A percentile compares a stretch with the other conserved stretches of the same genome.
These are phyloP conservation scores for Lepiota venenata DNA, from an alignment of 768 basidiomycete genomes.

Conservation along the genomic window DNA sequence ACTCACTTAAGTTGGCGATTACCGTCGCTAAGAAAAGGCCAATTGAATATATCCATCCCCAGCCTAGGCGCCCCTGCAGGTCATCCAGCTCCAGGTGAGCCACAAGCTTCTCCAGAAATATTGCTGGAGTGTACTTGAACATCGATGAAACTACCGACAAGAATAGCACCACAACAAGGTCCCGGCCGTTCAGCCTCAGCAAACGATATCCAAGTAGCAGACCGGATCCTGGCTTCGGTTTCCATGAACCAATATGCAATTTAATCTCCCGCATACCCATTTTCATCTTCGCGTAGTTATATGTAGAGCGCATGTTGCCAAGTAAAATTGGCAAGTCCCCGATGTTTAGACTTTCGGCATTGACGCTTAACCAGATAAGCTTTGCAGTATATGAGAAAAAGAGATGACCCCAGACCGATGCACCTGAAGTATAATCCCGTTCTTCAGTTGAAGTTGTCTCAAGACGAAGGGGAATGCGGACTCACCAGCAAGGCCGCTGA, in stretches of 20 bases:
- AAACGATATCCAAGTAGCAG: constrained; percentile 63
- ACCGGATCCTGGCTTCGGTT: constrained; percentile 57
- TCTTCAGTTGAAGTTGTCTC: neutral
- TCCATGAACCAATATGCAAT: constrained; percentile 55
- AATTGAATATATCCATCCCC: constrained; percentile 68
- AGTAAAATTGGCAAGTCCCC: constrained; percentile 86
- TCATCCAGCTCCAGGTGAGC: constrained; percentile 64
- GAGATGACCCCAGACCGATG: constrained; percentile 58
- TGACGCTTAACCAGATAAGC: constrained; percentile 82
- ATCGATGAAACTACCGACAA: constrained; percentile 56
- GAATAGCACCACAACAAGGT: constrained; percentile 36
- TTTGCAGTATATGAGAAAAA: constrained; percentile 87
- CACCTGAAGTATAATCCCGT: constrained; percentile 30
- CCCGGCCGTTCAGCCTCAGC: constrained; percentile 47
- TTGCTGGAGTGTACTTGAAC: constrained; percentile 65
- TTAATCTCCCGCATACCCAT: constrained; percentile 46
- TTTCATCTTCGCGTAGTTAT: constrained; percentile 64
- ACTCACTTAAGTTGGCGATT: constrained; percentile 30
- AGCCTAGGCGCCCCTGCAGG: constrained; percentile 47
- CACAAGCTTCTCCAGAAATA: constrained; percentile 60
- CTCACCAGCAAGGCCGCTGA: constrained; percentile 58
- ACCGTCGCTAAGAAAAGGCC: constrained; percentile 32
- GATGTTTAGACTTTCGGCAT: constrained; percentile 71
- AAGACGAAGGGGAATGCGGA: neutral
- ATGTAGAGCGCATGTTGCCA: constrained; percentile 62